Conservation (phyloP, 1,139 yeast genomes). For the Chernovozyma aurita region DNA sequence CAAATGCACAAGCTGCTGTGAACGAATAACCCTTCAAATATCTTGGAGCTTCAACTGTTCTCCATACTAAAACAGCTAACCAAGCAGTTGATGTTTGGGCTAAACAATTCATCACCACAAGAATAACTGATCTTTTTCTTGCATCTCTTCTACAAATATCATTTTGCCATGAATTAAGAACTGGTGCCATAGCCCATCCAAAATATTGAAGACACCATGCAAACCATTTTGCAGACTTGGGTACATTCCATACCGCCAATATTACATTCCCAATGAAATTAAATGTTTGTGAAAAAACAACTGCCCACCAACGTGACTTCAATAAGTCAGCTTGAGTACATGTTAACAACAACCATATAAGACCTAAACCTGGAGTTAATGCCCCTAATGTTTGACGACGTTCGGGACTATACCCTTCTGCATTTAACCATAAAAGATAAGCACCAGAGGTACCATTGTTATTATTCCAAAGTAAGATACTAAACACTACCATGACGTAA, state of each 20-base stretch:
- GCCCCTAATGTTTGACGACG: conserved; percentile 38
- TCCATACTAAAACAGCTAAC: conserved; percentile 46
- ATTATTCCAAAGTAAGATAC: conserved; percentile 62
- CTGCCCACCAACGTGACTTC: conserved; percentile 54
- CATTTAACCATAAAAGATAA: conserved; percentile 44
- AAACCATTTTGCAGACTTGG: conserved; percentile 45
- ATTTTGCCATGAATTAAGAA: conserved; percentile 42
- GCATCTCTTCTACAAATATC: conserved; percentile 44
- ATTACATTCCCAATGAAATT: conserved; percentile 36
- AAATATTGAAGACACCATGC: conserved; percentile 44
- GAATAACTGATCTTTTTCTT: conserved; percentile 38
- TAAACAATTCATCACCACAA: conserved; percentile 41
- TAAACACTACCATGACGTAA: conserved; percentile 47
- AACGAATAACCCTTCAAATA: conserved; percentile 39
- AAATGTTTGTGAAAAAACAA: conserved; percentile 48
- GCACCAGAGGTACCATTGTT: conserved; percentile 44
- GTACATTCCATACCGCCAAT: conserved; percentile 44
- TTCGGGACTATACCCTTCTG: conserved; percentile 27
- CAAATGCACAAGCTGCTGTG: conserved; percentile 49
- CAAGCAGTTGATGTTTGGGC: conserved; percentile 44
- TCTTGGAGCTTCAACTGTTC: conserved; percentile 37
- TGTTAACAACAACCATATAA: conserved; percentile 34
- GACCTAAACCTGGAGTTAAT: conserved; percentile 41
- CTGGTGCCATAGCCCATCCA: conserved; percentile 51
- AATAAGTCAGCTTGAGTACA: conserved; percentile 47